phyloP scores from a whole-genome alignment of 2,329 filamentous ascomycete genomes.

The Xylaria sp. region DNA sequence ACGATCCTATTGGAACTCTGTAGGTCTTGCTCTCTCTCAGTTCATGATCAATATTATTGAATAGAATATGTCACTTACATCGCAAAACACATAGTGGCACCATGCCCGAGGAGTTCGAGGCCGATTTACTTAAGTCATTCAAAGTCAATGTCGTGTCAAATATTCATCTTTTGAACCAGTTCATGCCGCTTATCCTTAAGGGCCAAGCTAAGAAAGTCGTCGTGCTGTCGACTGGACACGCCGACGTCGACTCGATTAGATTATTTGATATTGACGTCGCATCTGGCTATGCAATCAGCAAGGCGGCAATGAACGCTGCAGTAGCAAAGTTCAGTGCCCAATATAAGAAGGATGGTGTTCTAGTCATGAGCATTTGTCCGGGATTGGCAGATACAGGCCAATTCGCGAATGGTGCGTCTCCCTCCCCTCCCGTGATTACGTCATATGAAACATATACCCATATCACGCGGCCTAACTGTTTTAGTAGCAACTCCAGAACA shows the following conservation, averaged over 20 bases:
- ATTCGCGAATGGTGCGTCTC: background rate
- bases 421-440: background rate
- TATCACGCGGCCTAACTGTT: background rate
- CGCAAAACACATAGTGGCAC: background rate
- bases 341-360: constrained; percentile 11
- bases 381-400: constrained; percentile 8
- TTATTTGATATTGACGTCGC: constrained; percentile 36
- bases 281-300: constrained; percentile 57
- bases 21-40: background rate
- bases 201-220: constrained; percentile 54
- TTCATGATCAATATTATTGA: background rate
- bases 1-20: constrained; percentile 8
- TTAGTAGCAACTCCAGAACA: constrained; percentile 11
- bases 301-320: constrained; percentile 45
- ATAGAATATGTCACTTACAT: background rate
- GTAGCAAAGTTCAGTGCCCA: constrained; percentile 19
- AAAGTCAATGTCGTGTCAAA: constrained; percentile 61
- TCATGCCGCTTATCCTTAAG: constrained; percentile 63
- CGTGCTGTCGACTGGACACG: constrained; percentile 59
- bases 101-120: constrained; percentile 1
- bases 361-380: constrained; percentile 14
- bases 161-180: constrained; percentile 64
- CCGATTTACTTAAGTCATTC: background rate
- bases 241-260: constrained; percentile 61
- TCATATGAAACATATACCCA: background rate